Conservation (phyloP, 2,329 filamentous ascomycete genomes). For the Westerdykella sp. region DNA sequence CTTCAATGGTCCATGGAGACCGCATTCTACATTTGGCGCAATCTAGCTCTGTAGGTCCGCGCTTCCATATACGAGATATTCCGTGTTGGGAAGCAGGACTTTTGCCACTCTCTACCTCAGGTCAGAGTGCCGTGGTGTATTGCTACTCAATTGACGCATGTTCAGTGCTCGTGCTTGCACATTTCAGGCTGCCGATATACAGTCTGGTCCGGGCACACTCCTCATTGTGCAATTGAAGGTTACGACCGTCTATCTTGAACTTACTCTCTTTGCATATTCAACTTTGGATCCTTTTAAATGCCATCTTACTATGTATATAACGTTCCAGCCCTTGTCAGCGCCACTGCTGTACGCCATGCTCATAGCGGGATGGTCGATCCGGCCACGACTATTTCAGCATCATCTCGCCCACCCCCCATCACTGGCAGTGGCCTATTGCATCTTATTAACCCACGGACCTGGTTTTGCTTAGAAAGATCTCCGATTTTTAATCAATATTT, state of each 20-base stretch:
- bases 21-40: neutral
- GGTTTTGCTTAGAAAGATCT: too few relatives aligned
- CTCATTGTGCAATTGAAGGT: neutral
- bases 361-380: too few relatives aligned
- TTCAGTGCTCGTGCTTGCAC: neutral
- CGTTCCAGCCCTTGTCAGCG: too few relatives aligned
- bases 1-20: neutral
- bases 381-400: too few relatives aligned
- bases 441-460: too few relatives aligned
- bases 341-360: too few relatives aligned
- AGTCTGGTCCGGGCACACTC: neutral
- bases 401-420: too few relatives aligned
- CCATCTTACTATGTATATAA: too few relatives aligned
- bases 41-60: neutral
- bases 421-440: too few relatives aligned
- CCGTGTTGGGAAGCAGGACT: neutral
- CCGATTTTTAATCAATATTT: too few relatives aligned
- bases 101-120: neutral
- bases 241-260: neutral
- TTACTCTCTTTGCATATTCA: neutral
- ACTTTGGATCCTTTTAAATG: neutral
- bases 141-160: neutral
- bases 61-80: neutral
- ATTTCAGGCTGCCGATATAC: neutral
- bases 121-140: neutral